Evolutionary conservation across 2,329 filamentous ascomycete genomes (phyloP), one percentile per base, ranked within the genome.

Genomic region (Calonectria honghensis): DNA sequence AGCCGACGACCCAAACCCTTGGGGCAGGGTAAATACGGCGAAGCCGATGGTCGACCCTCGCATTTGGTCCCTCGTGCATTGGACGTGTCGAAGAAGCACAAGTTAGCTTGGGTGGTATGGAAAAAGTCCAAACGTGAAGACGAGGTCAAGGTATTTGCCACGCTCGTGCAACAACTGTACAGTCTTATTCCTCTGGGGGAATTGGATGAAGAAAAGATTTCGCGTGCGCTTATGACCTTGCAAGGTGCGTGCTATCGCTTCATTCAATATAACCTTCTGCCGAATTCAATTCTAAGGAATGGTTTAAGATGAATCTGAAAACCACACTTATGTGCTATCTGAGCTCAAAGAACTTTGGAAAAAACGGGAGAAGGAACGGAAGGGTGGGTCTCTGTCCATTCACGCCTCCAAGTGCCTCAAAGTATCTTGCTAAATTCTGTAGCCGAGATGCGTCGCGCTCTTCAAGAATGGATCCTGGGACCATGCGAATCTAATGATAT

Each of bases 401-500:
- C n/a, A n/a, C 24, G 14, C 37, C 13, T 39, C 14, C 14, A 4
- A 39, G 37, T 16, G 14, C 37, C 3, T 39, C 14, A 4, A 4
- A 39, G 37, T 16, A 6, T 13, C 3, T 39, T 39, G n/a, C 45
- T 48, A 48, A 48, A 48, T 24, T 48, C 45, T n/a, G 13, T 10
- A 68, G 65, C 65, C 50, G 66, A 68, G 18, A 59, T 39, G 16
- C 66, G 66, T 24, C 66, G 66, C 3, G 37, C 54, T n/a, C 3
- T 68, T 20, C 52, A 68, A 24, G 6, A 37, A 11, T 68, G 66
- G 66, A 14, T 68, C 4, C 13, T 37, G 20, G 51, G 35, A 7
- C 9, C 14, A 37, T 7, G 10, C 27, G n/a, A 48, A 11, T 24
- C 51, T 6, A 59, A 68, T 39, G 66, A 68, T 24, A 35, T 35